Percentiles rank a stretch among this genome's conserved stretches.
phyloP scores from a whole-genome alignment of 2,329 filamentous ascomycete genomes.

The Neofusicoccum sp. region DNA sequence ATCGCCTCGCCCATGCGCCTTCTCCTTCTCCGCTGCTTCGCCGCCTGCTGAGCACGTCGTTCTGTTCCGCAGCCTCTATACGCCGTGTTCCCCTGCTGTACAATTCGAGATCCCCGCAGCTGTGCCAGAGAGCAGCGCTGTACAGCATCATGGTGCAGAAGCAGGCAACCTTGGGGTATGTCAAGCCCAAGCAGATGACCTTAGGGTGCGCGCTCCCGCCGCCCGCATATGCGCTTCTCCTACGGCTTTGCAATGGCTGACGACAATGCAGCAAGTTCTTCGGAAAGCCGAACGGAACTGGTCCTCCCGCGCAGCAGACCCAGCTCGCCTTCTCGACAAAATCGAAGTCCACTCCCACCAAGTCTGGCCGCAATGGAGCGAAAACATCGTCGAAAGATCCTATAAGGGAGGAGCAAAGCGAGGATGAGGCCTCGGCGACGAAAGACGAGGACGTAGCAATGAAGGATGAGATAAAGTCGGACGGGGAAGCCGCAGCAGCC shows the following conservation, averaged over 20 bases:
- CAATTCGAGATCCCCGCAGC: constrained; percentile 16
- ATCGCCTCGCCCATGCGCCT: not conserved
- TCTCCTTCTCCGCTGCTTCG: not conserved
- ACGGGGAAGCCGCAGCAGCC: not conserved
- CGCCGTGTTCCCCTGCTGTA: constrained; percentile 1
- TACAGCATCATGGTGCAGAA: constrained; percentile 56
- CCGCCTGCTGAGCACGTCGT: constrained; percentile 6
- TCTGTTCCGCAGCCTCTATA: not conserved
- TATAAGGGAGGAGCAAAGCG: constrained; percentile 25
- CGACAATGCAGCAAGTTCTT: constrained; percentile 76
- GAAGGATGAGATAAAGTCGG: constrained; percentile 5
- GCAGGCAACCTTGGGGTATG: constrained; percentile 88
- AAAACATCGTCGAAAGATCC: not conserved
- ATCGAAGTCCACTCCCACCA: constrained; percentile 9
- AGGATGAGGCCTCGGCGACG: constrained; percentile 4
- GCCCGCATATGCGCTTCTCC: not conserved
- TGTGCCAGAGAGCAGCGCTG: constrained; percentile 21
- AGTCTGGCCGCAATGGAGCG: not conserved
- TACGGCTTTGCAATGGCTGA: constrained; percentile 23
- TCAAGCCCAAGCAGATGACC: constrained; percentile 72
- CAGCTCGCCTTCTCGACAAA: constrained; percentile 73
- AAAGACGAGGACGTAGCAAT: constrained; percentile 19
- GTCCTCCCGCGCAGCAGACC: constrained; percentile 67
- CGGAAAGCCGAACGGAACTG: constrained; percentile 63
- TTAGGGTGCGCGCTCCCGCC: constrained; percentile 62